These are phyloP conservation scores for Mikania micrantha DNA, from an alignment of 129 eudicot species.

Conservation along the genomic window DNA sequence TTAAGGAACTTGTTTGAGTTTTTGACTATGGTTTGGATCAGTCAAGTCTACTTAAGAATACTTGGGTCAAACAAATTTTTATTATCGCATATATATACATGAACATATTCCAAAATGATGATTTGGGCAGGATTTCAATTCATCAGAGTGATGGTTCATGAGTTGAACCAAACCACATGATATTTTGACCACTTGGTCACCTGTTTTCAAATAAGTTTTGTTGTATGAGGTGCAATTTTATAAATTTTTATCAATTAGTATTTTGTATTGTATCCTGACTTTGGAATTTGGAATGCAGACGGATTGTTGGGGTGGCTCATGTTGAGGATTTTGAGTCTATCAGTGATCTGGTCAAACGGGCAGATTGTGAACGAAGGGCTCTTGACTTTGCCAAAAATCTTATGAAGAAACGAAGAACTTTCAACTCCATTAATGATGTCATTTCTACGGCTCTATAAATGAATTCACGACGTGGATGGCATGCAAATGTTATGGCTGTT, in stretches of 20 bases:
- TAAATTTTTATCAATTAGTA: not conserved
- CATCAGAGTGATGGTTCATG: not conserved
- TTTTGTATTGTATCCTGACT: not conserved
- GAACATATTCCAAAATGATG: not conserved
- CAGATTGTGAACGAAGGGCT: conserved; percentile 78
- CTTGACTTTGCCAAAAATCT: conserved; percentile 73
- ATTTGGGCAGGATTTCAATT: not conserved
- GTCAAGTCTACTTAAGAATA: not conserved
- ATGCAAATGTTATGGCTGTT: conserved; percentile 4
- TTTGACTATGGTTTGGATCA: not conserved
- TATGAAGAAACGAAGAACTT: conserved; percentile 59
- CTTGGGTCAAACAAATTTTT: conserved; percentile 3
- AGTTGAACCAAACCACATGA: not conserved
- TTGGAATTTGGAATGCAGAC: conserved; percentile 42
- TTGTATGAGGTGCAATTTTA: not conserved
- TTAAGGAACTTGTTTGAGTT: not conserved
- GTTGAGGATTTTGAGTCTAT: conserved; percentile 93
- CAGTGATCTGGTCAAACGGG: conserved; percentile 48
- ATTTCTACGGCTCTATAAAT: conserved; percentile 40
- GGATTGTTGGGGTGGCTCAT: conserved; percentile 97
- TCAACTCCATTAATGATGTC: conserved; percentile 54
- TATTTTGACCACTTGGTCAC: not conserved
- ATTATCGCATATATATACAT: not conserved
- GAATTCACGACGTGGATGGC: conserved; percentile 9
- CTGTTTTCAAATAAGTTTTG: not conserved